phyloP scores from a whole-genome alignment of 164 flowering plant species.

The Vitis riparia region DNA sequence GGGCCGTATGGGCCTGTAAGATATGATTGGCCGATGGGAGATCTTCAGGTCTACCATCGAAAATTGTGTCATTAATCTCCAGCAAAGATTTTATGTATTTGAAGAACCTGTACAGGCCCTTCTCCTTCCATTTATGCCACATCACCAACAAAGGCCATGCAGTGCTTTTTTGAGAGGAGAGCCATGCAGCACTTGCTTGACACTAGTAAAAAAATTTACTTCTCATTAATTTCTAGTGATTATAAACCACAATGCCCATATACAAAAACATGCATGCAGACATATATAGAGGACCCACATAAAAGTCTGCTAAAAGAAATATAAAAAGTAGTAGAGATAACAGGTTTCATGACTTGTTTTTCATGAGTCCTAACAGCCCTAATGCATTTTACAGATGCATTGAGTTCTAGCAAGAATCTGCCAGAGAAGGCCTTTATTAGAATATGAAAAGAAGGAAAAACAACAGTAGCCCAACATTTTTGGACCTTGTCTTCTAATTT shows the following conservation, averaged over 20 bases:
- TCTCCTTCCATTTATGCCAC: conserved; percentile 47
- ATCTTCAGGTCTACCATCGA: conserved; percentile 57
- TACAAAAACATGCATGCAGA: background rate
- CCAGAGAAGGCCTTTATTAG: no score
- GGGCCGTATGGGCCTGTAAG: conserved; percentile 73
- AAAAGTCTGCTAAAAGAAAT: no score
- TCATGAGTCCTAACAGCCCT: no score
- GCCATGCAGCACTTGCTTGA: conserved; percentile 25
- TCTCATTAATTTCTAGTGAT: background rate
- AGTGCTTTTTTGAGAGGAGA: conserved; percentile 1
- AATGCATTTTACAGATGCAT: no score
- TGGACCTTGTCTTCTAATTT: no score
- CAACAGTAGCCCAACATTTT: no score
- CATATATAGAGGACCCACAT: no score
- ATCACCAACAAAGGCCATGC: conserved; percentile 33
- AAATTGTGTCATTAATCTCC: conserved; percentile 36
- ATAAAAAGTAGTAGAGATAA: no score
- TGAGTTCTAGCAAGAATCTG: no score
- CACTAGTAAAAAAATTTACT: conserved; percentile 6
- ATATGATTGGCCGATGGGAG: conserved; percentile 49
- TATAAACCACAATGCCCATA: background rate
- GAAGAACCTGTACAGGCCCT: conserved; percentile 17
- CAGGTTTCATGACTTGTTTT: no score
- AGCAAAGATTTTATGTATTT: conserved; percentile 27
- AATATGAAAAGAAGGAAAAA: no score